phyloP scores from a whole-genome alignment of 2,329 filamentous ascomycete species.

The Fusarium tupiense region DNA sequence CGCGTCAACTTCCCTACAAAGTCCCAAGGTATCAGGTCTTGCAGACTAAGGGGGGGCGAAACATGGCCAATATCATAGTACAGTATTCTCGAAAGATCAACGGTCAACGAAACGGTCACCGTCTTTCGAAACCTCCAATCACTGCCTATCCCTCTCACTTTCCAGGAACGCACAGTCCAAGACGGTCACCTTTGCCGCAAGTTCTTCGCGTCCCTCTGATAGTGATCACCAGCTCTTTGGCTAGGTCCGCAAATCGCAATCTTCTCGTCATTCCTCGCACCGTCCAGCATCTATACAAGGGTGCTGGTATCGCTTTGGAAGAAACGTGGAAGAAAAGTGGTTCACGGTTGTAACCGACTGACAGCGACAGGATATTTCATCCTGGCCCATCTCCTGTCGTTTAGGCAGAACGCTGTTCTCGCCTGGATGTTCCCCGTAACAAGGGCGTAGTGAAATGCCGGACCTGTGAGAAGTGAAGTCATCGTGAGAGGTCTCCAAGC shows the following conservation, averaged over 20 bases:
- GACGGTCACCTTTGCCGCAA: conserved; percentile 31
- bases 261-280: conserved; percentile 36
- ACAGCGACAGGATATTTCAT: conserved; percentile 9
- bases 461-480: conserved; percentile 36
- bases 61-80: not conserved
- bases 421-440: conserved; percentile 12
- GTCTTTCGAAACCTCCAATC: conserved; percentile 30
- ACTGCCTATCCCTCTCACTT: not conserved
- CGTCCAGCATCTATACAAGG: conserved; percentile 2
- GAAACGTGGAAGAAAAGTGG: conserved; percentile 38
- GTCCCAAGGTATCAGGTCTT: conserved; percentile 6
- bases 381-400: conserved; percentile 4
- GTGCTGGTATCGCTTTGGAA: not conserved
- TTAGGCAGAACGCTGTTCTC: conserved; percentile 13
- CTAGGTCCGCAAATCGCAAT: conserved; percentile 37
- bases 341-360: conserved; percentile 31
- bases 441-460: conserved; percentile 5
- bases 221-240: conserved; percentile 29
- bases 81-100: conserved; percentile 3
- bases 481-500: conserved; percentile 32
- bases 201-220: conserved; percentile 12
- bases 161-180: conserved; percentile 35
- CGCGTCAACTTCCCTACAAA: conserved; percentile 24
- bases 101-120: conserved; percentile 36
- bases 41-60: conserved; percentile 7